Evolutionary conservation across 148 eudicot genomes (phyloP).

Genomic region (Spergularia marina): DNA sequence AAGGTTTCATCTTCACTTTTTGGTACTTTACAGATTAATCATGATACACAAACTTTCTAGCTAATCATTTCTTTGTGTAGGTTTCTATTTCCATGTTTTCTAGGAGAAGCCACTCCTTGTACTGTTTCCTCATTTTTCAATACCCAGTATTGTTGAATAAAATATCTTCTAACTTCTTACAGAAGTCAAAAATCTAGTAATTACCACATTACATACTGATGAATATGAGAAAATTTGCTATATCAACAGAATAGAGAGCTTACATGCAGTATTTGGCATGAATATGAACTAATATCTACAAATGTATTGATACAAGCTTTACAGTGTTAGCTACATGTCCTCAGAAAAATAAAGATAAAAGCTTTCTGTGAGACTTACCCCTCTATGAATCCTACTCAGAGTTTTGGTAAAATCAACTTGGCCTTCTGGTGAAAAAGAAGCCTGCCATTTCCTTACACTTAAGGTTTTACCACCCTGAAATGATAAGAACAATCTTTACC

Average conservation of each 20-base stretch:
- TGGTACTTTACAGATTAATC: not conserved
- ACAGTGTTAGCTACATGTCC: not conserved
- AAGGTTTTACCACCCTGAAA: slow-evolving; percentile 81
- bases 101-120: not conserved
- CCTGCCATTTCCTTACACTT: slow-evolving; percentile 83
- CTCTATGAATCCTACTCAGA: slow-evolving; percentile 79
- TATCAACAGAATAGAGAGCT: not conserved
- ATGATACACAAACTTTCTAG: not conserved
- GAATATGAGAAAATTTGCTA: not conserved
- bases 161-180: not conserved
- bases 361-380: slow-evolving; percentile 49
- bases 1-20: not conserved
- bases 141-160: not conserved
- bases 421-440: slow-evolving; percentile 86
- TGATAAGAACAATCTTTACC: not conserved
- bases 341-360: not conserved
- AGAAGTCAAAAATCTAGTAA: not conserved
- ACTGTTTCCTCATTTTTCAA: not conserved
- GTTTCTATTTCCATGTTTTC: not conserved
- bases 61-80: not conserved
- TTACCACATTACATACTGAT: not conserved
- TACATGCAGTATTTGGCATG: not conserved
- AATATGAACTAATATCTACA: not conserved
- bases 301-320: not conserved
- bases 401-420: slow-evolving; percentile 86